phyloP scores from a whole-genome alignment of 805 yeast genomes.

The Nakazawaea ishiwadae region DNA sequence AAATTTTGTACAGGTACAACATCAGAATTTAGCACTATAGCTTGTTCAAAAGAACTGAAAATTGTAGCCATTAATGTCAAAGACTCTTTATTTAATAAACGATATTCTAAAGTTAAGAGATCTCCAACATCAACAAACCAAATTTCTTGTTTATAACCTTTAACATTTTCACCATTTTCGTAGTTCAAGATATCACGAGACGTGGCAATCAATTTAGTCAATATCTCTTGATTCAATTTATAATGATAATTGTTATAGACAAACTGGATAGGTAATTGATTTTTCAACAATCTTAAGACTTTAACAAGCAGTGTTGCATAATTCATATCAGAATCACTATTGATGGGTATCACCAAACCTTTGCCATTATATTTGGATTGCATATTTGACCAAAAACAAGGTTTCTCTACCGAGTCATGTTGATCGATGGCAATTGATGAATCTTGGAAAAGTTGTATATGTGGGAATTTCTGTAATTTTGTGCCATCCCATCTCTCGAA shows the following conservation, averaged over 20 bases:
- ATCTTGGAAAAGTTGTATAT: neutral
- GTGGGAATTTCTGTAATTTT: constrained; percentile 1
- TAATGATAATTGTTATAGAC: constrained; percentile 37
- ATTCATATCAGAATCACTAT: constrained; percentile 33
- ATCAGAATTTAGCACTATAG: constrained; percentile 50
- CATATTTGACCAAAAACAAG: constrained; percentile 19
- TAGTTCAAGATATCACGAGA: constrained; percentile 24
- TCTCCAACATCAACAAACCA: constrained; percentile 29
- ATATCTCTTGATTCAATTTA: constrained; percentile 23
- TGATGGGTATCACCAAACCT: constrained; percentile 53
- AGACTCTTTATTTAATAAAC: constrained; percentile 20
- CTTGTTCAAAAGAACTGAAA: constrained; percentile 54
- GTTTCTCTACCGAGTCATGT: neutral
- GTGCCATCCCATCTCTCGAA: constrained; percentile 12
- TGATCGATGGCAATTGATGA: neutral
- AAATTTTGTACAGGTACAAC: constrained; percentile 34
- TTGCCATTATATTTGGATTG: constrained; percentile 31
- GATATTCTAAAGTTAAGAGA: constrained; percentile 20
- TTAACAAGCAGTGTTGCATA: constrained; percentile 44
- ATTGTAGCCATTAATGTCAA: constrained; percentile 48
- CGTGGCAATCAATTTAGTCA: constrained; percentile 24
- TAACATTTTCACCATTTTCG: neutral
- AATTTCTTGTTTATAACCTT: constrained; percentile 21
- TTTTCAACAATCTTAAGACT: constrained; percentile 44
- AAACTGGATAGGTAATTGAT: constrained; percentile 45